These are phyloP conservation scores for Neurospora sp. DNA, from an alignment of 495 filamentous ascomycete genomes.

Conservation along the genomic window DNA sequence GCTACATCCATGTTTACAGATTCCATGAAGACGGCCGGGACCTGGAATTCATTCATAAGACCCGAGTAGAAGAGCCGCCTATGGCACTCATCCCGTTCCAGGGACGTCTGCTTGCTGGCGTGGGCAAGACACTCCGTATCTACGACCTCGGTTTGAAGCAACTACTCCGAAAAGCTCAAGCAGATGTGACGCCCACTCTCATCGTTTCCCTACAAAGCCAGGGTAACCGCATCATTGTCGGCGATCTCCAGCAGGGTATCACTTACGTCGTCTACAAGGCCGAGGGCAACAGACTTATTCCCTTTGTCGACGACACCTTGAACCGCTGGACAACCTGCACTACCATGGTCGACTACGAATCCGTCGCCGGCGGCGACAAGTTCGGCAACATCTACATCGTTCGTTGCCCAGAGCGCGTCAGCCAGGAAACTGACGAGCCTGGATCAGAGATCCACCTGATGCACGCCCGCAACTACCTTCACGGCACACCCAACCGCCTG, in stretches of 20 bases:
- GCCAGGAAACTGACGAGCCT: slow-evolving; percentile 85
- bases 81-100: slow-evolving; percentile 87
- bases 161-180: slow-evolving; percentile 83
- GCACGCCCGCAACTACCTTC: slow-evolving; percentile 79
- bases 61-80: slow-evolving; percentile 77
- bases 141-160: slow-evolving; percentile 89
- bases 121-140: slow-evolving; percentile 71
- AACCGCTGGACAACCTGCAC: slow-evolving; percentile 80
- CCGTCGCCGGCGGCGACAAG: slow-evolving; percentile 88
- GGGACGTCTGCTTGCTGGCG: slow-evolving; percentile 73
- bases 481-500: slow-evolving; percentile 76
- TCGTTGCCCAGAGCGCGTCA: slow-evolving; percentile 76
- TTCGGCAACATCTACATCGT: slow-evolving; percentile 95
- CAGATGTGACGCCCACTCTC: slow-evolving; percentile 65
- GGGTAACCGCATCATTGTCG: slow-evolving; percentile 82
- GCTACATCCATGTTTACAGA: slow-evolving; percentile 88
- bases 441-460: slow-evolving; percentile 80
- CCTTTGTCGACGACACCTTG: slow-evolving; percentile 83
- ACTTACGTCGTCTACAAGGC: slow-evolving; percentile 91
- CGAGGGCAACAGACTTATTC: slow-evolving; percentile 79
- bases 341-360: slow-evolving; percentile 96
- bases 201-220: slow-evolving; percentile 86
- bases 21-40: slow-evolving; percentile 77
- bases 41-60: slow-evolving; percentile 94
- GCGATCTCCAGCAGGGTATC: slow-evolving; percentile 83